phyloP scores from a whole-genome alignment of 2,329 filamentous ascomycete species.

The Fusarium scirpi region DNA sequence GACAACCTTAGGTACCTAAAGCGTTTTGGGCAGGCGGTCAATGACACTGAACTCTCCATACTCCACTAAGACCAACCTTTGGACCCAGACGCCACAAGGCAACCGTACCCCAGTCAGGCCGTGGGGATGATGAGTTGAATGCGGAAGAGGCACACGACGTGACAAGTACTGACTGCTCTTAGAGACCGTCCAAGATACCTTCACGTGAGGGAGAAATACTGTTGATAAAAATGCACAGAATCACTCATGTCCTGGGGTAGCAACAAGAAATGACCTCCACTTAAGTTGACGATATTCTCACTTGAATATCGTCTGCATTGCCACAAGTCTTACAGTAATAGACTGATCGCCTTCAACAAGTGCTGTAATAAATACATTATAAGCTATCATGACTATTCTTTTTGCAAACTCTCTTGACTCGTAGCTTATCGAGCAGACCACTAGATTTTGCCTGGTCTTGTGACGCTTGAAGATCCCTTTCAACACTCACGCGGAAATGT shows the following conservation, averaged over 20 bases:
- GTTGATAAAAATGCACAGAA: constrained; percentile 13
- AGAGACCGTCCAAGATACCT: constrained; percentile 25
- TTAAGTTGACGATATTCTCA: constrained; percentile 7
- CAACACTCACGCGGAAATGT: constrained; percentile 17
- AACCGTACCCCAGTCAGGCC: constrained; percentile 9
- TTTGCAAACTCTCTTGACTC: constrained; percentile 13
- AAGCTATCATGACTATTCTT: not conserved
- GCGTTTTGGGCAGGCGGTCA: constrained; percentile 38
- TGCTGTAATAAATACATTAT: not conserved
- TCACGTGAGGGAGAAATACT: constrained; percentile 34
- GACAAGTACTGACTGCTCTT: constrained; percentile 19
- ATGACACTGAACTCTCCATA: constrained; percentile 16
- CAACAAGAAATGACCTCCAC: not conserved
- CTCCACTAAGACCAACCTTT: constrained; percentile 2
- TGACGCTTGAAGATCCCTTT: constrained; percentile 23
- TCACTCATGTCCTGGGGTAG: not conserved
- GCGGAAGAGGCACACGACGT: constrained; percentile 38
- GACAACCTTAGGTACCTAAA: constrained; percentile 19
- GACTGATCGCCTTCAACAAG: not conserved
- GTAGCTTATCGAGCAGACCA: not conserved
- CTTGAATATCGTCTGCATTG: not conserved
- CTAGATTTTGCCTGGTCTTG: constrained; percentile 25
- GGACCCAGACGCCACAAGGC: constrained; percentile 36
- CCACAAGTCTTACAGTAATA: not conserved
- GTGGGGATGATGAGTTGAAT: constrained; percentile 16